Evolutionary conservation across 2,329 filamentous ascomycete genomes (phyloP).

Genomic region (Neofusicoccum parvum): DNA sequence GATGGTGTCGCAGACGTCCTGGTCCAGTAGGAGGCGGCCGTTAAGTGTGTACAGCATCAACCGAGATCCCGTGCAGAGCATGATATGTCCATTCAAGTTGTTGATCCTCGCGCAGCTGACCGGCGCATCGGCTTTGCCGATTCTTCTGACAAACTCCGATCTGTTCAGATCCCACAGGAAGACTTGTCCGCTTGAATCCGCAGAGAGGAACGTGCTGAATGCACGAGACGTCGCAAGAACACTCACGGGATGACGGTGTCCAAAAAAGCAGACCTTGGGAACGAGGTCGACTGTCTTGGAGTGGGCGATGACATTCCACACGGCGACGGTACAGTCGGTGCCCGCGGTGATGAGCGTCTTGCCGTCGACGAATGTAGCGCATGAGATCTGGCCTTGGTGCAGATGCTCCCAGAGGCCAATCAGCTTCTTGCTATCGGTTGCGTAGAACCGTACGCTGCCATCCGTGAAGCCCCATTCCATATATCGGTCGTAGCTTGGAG

Average conservation of each 20-base stretch:
- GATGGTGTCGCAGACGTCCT: conserved; percentile 70
- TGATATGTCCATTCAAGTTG: conserved; percentile 85
- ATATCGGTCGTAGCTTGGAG: conserved; percentile 84
- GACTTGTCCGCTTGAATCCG: conserved; percentile 77
- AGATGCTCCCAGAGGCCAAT: conserved; percentile 92
- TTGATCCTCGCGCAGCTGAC: conserved; percentile 81
- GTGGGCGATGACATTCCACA: conserved; percentile 71
- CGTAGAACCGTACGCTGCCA: conserved; percentile 88
- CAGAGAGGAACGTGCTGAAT: conserved; percentile 85
- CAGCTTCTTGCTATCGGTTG: conserved; percentile 77
- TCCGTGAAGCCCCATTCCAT: conserved; percentile 97
- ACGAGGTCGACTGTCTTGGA: conserved; percentile 73
- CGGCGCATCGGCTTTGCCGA: conserved; percentile 26
- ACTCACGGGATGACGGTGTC: conserved; percentile 82
- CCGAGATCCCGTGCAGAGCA: conserved; percentile 76
- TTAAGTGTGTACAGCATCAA: conserved; percentile 86
- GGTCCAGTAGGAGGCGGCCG: conserved; percentile 77
- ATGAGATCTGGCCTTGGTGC: conserved; percentile 86
- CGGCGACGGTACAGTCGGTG: conserved; percentile 85
- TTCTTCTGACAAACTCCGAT: conserved; percentile 74
- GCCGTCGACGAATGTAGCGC: conserved; percentile 82
- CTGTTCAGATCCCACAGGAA: conserved; percentile 95
- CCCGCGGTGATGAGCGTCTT: conserved; percentile 90
- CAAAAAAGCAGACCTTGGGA: conserved; percentile 80
- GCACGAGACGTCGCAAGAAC: conserved; percentile 82